Percentiles rank a stretch among this genome's conserved stretches.
phyloP scores from a whole-genome alignment of 1,139 yeast genomes.

The Protomyces arabidopsidicola region DNA sequence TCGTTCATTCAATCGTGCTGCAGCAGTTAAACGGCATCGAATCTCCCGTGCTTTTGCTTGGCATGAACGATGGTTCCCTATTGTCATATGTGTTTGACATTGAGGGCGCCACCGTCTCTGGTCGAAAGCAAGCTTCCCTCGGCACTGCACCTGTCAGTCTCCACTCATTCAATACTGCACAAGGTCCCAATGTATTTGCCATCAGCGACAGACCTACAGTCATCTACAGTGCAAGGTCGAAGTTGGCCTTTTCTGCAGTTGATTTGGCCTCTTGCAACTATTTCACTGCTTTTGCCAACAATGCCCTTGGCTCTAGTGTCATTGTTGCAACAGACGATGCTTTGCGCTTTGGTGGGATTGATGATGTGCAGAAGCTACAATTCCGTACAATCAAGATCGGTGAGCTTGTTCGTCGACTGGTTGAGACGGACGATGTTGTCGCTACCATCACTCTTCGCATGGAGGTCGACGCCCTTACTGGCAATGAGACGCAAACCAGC shows the following conservation, averaged over 20 bases:
- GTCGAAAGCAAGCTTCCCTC: conserved; percentile 28
- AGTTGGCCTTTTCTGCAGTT: conserved; percentile 30
- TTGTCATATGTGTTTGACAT: conserved; percentile 25
- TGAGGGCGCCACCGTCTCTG: conserved; percentile 15
- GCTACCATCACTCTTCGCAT: conserved; percentile 32
- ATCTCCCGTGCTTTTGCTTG: conserved; percentile 29
- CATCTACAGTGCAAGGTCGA: conserved; percentile 31
- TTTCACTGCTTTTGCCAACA: conserved; percentile 20
- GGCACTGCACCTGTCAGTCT: conserved; percentile 33
- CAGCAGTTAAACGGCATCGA: conserved; percentile 26
- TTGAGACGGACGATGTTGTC: conserved; percentile 21
- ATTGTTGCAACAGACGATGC: conserved; percentile 32
- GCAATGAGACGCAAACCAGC: conserved; percentile 32
- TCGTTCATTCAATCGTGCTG: conserved; percentile 31
- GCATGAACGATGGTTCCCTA: conserved; percentile 33
- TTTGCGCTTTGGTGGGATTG: conserved; percentile 32
- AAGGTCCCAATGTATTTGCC: conserved; percentile 28
- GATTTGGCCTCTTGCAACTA: conserved; percentile 27
- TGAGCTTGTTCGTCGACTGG: conserved; percentile 33
- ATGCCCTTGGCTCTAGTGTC: conserved; percentile 19
- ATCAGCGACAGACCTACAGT: conserved; percentile 33
- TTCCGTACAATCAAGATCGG: conserved; percentile 32
- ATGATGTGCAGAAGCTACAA: conserved; percentile 33
- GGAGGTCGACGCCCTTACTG: conserved; percentile 31
- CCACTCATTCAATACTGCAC: conserved; percentile 24